phyloP scores from a whole-genome alignment of 257 asterid genomes.

The Nicotiana tomentosiformis region DNA sequence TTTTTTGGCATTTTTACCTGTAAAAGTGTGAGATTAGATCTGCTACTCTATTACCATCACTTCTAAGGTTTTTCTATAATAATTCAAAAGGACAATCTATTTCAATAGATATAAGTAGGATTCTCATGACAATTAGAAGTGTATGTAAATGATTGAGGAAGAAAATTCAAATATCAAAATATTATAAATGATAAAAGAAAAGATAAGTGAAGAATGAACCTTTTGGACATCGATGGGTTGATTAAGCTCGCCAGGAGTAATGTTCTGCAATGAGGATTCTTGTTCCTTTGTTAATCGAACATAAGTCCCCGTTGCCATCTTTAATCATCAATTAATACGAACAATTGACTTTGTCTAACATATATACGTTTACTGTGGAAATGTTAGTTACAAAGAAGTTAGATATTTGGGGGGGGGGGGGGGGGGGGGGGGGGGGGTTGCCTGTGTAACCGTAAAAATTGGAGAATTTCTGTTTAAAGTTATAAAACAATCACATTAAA shows the following conservation, averaged over 20 bases:
- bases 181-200: not conserved
- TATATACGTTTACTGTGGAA: not conserved
- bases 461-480: not conserved
- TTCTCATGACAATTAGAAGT: not conserved
- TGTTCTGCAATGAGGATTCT: conserved; percentile 30
- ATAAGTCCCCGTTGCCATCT: conserved; percentile 54
- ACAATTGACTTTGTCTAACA: not conserved
- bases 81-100: not conserved
- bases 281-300: conserved; percentile 63
- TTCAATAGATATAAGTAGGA: not conserved
- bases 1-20: not conserved
- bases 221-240: conserved; percentile 59
- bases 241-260: conserved; percentile 79
- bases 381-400: not conserved
- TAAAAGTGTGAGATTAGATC: not conserved
- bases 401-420: not conserved
- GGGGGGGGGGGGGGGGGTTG: not conserved
- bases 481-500: not conserved
- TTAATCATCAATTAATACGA: conserved; percentile 9
- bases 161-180: not conserved
- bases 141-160: not conserved
- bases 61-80: not conserved
- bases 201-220: conserved; percentile 22
- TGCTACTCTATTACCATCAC: not conserved
- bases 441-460: not conserved